phyloP scores from a whole-genome alignment of 2,329 filamentous ascomycete genomes.

The Niveomyces coronatus region DNA sequence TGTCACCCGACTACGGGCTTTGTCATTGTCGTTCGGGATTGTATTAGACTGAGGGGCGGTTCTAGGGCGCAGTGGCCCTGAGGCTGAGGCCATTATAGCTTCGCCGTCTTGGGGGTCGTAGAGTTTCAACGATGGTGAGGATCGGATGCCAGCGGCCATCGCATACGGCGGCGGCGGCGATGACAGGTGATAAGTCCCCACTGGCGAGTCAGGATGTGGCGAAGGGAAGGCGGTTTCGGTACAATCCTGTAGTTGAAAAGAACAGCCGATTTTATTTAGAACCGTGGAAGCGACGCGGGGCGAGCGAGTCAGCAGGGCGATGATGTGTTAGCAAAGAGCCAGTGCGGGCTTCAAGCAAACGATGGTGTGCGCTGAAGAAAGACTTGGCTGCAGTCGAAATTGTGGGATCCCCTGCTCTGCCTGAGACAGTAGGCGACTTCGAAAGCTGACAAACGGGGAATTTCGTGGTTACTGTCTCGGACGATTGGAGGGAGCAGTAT shows the following conservation, averaged over 20 bases:
- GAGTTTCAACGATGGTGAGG: conserved; percentile 25
- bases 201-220: too few species aligned
- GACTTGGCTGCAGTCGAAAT: too few species aligned
- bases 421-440: conserved; percentile 5
- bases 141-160: conserved; percentile 41
- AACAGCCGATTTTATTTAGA: too few species aligned
- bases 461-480: conserved; percentile 4
- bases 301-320: conserved; percentile 2
- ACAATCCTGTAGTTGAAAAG: too few species aligned
- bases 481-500: background rate
- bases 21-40: conserved; percentile 31
- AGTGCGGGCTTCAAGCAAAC: background rate
- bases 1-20: conserved; percentile 54
- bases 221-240: too few species aligned
- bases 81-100: conserved; percentile 26
- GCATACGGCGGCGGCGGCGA: conserved; percentile 3
- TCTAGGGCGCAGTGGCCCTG: conserved; percentile 25
- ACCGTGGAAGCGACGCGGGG: conserved; percentile 5
- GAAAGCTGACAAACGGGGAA: background rate
- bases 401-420: conserved; percentile 2
- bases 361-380: too few species aligned
- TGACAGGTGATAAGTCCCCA: too few species aligned
- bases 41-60: conserved; percentile 23
- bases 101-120: conserved; percentile 16
- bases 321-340: conserved; percentile 3